Base-by-base conservation (phyloP, 352 stramenopile genomes). In the Saprolegnia diclina region DNA sequence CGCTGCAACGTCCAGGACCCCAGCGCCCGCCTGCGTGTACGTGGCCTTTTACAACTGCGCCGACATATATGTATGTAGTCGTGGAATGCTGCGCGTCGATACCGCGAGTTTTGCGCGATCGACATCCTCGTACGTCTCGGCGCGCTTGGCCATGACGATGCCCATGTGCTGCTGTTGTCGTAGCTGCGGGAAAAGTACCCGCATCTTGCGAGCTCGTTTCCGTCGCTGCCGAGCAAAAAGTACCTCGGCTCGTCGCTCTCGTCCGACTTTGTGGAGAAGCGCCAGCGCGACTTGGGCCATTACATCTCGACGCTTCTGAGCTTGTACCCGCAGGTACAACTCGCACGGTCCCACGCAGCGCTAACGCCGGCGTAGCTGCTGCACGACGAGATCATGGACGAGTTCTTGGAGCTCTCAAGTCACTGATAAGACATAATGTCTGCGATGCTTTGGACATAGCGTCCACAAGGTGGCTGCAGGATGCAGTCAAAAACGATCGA, bases 261-360 rank as follows among this genome's bases (percentile, higher is more conserved):
- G 53, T 81, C 79, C 4, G 87, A 94, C 45, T 90, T 94, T 73
- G 85, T 94, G 53, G 87, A 94, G 76, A 92, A 92, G 71, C 83
- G 87, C 35, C 87, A 92, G 73, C 87, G 87, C 40, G 82, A 94
- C 21, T 79, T 94, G n/a, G 83, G 83, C 29, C 89, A 91, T 71
- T 94, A 94, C 74, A 81, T 94, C 61, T 88, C 87, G 56, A 89
- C 87, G 16, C 88, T 94, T 66, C 74, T 94, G n/a, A 81, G 90
- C 66, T 86, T 83, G 56, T 90, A 74, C 45, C 87, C 87, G 1
- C 54, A 89, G 74, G 85, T 93, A 75, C 19, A 38, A 40, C 1
- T 52, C 22, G 16, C 6, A 2, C 18, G 29, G 13, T 2, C 3
- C 6, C 45, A 37, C 16, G 40, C 22, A 18, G 21, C 7, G n/a